Evolutionary conservation across 208 protist genomes (phyloP).

Genomic region (Leishmania turanica): DNA sequence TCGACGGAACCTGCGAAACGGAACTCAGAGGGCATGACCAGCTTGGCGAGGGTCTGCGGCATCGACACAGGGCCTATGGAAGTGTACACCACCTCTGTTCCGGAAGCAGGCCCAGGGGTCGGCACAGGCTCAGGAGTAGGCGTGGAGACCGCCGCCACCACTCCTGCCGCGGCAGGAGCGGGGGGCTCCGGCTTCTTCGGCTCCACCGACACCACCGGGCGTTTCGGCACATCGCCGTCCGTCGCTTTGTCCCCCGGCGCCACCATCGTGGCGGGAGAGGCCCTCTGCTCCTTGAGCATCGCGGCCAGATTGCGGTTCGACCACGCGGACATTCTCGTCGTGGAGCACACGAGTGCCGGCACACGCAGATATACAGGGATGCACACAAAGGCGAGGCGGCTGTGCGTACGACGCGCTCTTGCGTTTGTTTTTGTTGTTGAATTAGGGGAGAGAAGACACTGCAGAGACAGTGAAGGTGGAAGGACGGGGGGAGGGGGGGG

Average conservation of each 20-base stretch:
- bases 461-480: not conserved
- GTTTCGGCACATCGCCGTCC: conserved; percentile 6
- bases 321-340: conserved; percentile 62
- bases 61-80: conserved; percentile 43
- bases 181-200: conserved; percentile 9
- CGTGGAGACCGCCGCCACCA: not conserved
- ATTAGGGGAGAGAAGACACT: conserved; percentile 2
- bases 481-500: not conserved
- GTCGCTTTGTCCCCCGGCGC: not conserved
- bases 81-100: conserved; percentile 14
- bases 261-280: conserved; percentile 12
- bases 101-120: conserved; percentile 9
- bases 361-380: not conserved
- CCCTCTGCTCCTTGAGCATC: conserved; percentile 66
- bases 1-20: conserved; percentile 24
- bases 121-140: conserved; percentile 1
- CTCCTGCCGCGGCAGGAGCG: not conserved
- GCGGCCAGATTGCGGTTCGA: conserved; percentile 51
- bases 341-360: not conserved
- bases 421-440: not conserved
- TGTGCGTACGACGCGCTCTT: not conserved
- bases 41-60: conserved; percentile 40
- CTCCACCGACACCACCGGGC: conserved; percentile 7
- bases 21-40: conserved; percentile 25
- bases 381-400: not conserved